phyloP scores from a whole-genome alignment of 2,329 filamentous ascomycete genomes.

The Ceratocystis colombiana region DNA sequence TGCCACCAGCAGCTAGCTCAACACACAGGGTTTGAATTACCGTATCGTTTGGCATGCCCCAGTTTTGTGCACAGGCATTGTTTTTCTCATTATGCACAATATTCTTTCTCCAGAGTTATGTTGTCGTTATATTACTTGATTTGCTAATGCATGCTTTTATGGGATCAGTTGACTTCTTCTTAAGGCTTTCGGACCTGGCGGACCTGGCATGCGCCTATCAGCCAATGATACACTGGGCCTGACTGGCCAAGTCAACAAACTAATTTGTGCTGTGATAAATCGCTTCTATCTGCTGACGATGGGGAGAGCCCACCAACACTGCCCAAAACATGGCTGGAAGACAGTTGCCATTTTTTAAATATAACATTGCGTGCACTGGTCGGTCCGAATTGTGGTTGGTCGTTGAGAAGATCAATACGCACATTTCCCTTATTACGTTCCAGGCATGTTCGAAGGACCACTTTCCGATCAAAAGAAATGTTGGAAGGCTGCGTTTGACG shows the following conservation, averaged over 20 bases:
- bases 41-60: background rate
- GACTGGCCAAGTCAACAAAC: background rate
- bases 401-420: background rate
- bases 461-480: too few relatives aligned
- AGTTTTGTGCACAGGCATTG: background rate
- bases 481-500: background rate
- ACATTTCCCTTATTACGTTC: too few relatives aligned
- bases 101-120: conserved; percentile 3
- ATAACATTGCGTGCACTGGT: background rate
- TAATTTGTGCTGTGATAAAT: background rate
- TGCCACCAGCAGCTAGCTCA: too few relatives aligned
- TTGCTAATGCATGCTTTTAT: conserved; percentile 2
- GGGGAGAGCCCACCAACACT: background rate
- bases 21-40: too few relatives aligned
- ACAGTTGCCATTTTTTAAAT: too few relatives aligned
- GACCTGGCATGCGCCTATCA: background rate
- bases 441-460: too few relatives aligned
- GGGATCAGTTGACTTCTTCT: conserved; percentile 13
- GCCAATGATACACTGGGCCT: background rate
- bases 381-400: background rate
- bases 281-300: background rate
- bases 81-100: background rate
- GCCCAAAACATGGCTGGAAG: background rate
- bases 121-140: background rate
- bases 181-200: background rate